These are phyloP conservation scores for Colletotrichum theobromicola DNA, from an alignment of 2,329 filamentous ascomycete genomes.

Conservation along the genomic window DNA sequence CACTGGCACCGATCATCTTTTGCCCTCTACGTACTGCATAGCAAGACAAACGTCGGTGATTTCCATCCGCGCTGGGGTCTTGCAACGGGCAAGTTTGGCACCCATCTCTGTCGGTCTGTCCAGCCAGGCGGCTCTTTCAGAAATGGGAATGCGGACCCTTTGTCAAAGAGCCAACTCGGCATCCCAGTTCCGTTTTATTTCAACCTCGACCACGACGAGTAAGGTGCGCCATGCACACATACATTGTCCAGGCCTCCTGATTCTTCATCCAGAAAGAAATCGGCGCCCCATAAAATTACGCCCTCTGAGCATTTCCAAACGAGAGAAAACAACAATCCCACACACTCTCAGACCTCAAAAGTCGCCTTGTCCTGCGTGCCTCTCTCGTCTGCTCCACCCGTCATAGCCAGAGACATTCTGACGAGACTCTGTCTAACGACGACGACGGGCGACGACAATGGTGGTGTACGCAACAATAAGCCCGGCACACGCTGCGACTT, in stretches of 20 bases:
- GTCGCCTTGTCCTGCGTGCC: neutral
- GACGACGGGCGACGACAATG: neutral
- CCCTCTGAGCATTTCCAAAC: neutral
- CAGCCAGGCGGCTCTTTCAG: neutral
- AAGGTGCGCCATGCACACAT: neutral
- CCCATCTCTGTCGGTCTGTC: neutral
- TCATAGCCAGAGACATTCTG: conserved; percentile 17
- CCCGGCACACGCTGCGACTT: neutral
- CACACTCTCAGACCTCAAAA: neutral
- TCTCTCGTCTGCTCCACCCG: neutral
- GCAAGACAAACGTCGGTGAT: neutral
- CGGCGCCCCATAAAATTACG: neutral
- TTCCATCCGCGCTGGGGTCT: neutral
- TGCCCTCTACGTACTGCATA: neutral
- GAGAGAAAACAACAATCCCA: conserved; percentile 2
- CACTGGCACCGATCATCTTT: neutral
- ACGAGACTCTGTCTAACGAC: conserved; percentile 2
- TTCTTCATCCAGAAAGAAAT: neutral
- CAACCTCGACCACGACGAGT: neutral
- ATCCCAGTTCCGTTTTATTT: conserved; percentile 17
- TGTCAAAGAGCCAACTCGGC: neutral
- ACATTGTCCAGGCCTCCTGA: neutral
- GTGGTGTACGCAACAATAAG: neutral
- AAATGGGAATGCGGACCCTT: neutral
- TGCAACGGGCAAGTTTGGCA: neutral